These are phyloP conservation scores for Psilocybe azurescens DNA, from an alignment of 768 basidiomycete genomes.

Conservation along the genomic window DNA sequence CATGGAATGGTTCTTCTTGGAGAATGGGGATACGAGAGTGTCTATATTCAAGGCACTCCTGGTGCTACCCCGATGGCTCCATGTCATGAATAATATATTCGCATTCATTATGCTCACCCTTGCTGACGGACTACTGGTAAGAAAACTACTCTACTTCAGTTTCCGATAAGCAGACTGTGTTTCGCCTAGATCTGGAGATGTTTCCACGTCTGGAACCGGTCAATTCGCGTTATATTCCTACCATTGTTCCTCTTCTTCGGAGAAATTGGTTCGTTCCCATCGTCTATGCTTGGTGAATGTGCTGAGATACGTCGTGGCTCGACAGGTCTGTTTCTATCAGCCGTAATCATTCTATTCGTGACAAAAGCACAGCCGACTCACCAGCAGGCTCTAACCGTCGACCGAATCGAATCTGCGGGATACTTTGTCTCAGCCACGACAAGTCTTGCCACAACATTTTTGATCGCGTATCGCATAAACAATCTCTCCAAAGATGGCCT, in stretches of 20 bases:
- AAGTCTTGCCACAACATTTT: neutral
- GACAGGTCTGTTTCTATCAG: too few species aligned
- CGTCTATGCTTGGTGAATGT: too few species aligned
- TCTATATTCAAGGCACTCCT: neutral
- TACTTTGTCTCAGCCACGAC: neutral
- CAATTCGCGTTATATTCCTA: too few species aligned
- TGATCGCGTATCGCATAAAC: neutral
- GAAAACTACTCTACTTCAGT: too few species aligned
- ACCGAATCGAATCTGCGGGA: neutral
- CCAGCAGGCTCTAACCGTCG: neutral
- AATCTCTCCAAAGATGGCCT: neutral
- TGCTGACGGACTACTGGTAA: conserved; percentile 1
- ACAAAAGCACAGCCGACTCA: too few species aligned
- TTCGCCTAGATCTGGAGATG: too few species aligned
- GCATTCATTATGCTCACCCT: neutral
- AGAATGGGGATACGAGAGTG: neutral
- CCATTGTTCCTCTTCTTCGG: too few species aligned
- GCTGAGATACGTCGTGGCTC: too few species aligned
- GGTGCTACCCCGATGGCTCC: neutral
- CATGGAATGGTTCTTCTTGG: neutral
- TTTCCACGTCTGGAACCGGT: too few species aligned
- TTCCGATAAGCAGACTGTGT: too few species aligned
- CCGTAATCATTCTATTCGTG: too few species aligned
- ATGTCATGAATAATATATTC: neutral
- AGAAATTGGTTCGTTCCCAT: too few species aligned